Evolutionary conservation across 1,284 basidiomycete genomes (phyloP).

Genomic region (Microbotryomycetes sp.): DNA sequence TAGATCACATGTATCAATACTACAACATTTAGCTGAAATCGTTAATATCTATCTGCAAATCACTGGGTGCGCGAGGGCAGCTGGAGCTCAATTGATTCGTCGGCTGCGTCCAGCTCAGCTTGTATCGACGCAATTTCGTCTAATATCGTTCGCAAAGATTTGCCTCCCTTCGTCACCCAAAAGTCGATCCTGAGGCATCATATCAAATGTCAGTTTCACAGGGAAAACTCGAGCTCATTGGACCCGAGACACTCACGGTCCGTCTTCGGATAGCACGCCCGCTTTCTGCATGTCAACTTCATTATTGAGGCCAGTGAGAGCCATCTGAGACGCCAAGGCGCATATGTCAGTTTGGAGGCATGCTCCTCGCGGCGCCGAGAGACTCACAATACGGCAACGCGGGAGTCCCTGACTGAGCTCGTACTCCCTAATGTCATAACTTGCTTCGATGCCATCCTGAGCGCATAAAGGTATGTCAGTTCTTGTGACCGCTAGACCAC

Average conservation of each 20-base stretch:
- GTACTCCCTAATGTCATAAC: not conserved
- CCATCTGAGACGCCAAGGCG: constrained; percentile 8
- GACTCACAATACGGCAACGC: constrained; percentile 31
- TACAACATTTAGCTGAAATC: too few relatives aligned
- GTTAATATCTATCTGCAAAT: too few relatives aligned
- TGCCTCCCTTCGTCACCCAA: constrained; percentile 30
- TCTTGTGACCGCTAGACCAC: not conserved
- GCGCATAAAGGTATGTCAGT: not conserved
- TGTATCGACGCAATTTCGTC: constrained; percentile 15
- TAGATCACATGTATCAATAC: too few relatives aligned
- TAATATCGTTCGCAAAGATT: constrained; percentile 16
- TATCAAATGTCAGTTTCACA: not conserved
- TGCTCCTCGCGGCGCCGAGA: constrained; percentile 2
- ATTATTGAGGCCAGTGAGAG: constrained; percentile 22
- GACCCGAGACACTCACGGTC: not conserved
- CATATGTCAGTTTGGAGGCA: not conserved
- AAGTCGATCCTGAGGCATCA: constrained; percentile 9
- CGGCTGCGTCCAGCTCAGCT: constrained; percentile 4
- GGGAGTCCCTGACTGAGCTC: constrained; percentile 16
- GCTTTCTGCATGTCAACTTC: constrained; percentile 22
- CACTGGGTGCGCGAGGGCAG: too few relatives aligned
- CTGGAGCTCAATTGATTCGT: too few relatives aligned
- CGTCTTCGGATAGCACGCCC: not conserved
- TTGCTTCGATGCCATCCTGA: not conserved
- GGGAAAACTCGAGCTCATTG: not conserved